A percentile compares a stretch with the other conserved stretches of the same genome.
Conservation (phyloP, 495 filamentous ascomycete genomes). For the Mycothermus thermophilus region DNA sequence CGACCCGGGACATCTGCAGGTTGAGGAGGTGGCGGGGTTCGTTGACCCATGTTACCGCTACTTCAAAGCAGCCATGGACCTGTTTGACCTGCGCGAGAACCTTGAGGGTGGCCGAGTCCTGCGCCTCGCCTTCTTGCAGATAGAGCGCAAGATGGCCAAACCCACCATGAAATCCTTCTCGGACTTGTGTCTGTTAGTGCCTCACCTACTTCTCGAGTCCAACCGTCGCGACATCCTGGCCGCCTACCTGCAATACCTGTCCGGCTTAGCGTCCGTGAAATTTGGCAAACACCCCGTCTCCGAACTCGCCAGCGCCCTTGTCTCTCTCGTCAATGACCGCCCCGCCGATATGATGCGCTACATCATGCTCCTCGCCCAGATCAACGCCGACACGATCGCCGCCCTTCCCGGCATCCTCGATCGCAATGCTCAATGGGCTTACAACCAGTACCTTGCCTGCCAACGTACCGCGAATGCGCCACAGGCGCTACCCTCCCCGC, state of each 20-base stretch:
- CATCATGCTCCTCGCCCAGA: conserved; percentile 13
- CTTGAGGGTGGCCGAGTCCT: conserved; percentile 14
- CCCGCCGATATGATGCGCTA: conserved; percentile 17
- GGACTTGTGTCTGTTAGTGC: conserved; percentile 18
- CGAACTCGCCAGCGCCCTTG: conserved; percentile 12
- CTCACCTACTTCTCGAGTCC: conserved; percentile 16
- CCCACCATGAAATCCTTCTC: conserved; percentile 18
- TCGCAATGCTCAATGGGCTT: conserved; percentile 14
- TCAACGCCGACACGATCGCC: conserved; percentile 16
- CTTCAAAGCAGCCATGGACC: conserved; percentile 19
- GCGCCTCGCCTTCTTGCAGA: conserved; percentile 18
- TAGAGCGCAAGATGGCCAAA: conserved; percentile 13
- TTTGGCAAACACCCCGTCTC: conserved; percentile 15
- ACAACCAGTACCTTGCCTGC: conserved; percentile 16
- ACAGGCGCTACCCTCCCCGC: background rate
- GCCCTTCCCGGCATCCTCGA: conserved; percentile 6
- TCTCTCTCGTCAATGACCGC: conserved; percentile 7
- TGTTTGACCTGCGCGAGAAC: conserved; percentile 16
- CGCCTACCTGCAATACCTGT: conserved; percentile 14
- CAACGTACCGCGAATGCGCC: conserved; percentile 5
- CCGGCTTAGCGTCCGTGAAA: conserved; percentile 8
- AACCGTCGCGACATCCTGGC: conserved; percentile 11
- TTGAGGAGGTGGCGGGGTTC: conserved; percentile 13
- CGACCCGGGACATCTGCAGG: conserved; percentile 8
- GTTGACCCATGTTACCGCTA: conserved; percentile 19